These are phyloP conservation scores for Sclerospora graminicola DNA, from an alignment of 352 stramenopile species.

Conservation along the genomic window DNA sequence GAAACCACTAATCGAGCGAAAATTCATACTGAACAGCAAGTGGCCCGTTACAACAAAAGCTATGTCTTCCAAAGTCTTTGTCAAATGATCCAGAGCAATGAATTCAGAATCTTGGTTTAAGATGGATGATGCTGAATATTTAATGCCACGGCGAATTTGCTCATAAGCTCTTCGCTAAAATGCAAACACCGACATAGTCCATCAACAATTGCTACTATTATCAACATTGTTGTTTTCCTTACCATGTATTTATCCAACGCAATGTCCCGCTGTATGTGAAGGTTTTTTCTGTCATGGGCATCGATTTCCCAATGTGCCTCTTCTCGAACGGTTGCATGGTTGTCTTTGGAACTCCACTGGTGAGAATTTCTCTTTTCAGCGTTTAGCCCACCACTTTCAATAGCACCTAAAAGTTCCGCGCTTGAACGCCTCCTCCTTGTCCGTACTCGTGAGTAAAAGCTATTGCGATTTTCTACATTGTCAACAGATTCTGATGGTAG, in stretches of 20 bases:
- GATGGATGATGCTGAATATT: constrained; percentile 24
- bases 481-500: constrained; percentile 11
- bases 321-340: constrained; percentile 13
- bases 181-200: not conserved
- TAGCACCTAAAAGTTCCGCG: constrained; percentile 48
- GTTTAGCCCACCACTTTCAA: constrained; percentile 45
- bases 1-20: constrained; percentile 57
- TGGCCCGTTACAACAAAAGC: constrained; percentile 66
- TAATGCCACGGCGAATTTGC: constrained; percentile 47
- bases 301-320: constrained; percentile 13
- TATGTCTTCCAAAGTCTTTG: constrained; percentile 52
- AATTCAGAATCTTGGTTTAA: constrained; percentile 13
- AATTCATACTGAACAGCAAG: constrained; percentile 77
- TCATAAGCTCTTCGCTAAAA: constrained; percentile 50
- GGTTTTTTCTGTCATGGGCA: constrained; percentile 18
- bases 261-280: constrained; percentile 47
- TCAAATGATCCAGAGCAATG: constrained; percentile 34
- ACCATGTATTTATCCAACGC: constrained; percentile 70
- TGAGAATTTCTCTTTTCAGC: constrained; percentile 16
- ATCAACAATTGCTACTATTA: constrained; percentile 1
- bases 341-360: constrained; percentile 7
- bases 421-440: constrained; percentile 39
- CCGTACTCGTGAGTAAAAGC: constrained; percentile 4
- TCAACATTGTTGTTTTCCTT: constrained; percentile 4
- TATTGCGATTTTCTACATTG: constrained; percentile 10